Base-by-base conservation (phyloP, 345 rosid species). In the Sisymbrium irio region DNA sequence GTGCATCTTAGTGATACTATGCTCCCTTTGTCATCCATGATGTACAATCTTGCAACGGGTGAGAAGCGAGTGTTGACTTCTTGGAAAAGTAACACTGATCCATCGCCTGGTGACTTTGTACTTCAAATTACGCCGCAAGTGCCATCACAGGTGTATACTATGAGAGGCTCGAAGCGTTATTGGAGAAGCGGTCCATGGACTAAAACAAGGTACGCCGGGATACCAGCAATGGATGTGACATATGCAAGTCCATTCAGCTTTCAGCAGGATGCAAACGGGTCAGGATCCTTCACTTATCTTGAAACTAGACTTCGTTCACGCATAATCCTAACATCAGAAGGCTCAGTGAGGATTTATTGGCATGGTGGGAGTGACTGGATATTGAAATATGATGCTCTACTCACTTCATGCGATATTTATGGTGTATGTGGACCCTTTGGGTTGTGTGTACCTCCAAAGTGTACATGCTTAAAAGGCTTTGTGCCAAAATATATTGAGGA, bases 151-250 rank as follows among this genome's bases (percentile, higher is more conserved):
- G 3, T 8, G 13, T 17, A 51, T 50, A 46, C 63, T 11, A 65
- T 46, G 42, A 42, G n/a, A 56, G 84, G 78, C 51, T 65, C 78
- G 1, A 18, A 20, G 11, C 46, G 65, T 15, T 19, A n/a, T 39
- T 32, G 6, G 28, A 70, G 85, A 30, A 76, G 17, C 0, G 83
- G 87, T 4, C 77, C 83, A 7, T 84, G 85, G 82, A 40, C 65
- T 45, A 78, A 79, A 7, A 11, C 74, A 32, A 42, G 19, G 33
- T 78, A 78, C 32, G 49, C 74, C 12, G 81, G 81, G 9, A 1
- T 54, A 41, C 69, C 32, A 0, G 3, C 7, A 3, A 36, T 50
- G 46, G 67, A 49, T 55, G 63, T 2, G 0, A 12, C 72, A 9
- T 63, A 32, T 1, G 0, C 36, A 35, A 13, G 35, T 46, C n/a